Evolutionary conservation across 139 green algal species (phyloP).

Genomic region (Chlorella sp.): DNA sequence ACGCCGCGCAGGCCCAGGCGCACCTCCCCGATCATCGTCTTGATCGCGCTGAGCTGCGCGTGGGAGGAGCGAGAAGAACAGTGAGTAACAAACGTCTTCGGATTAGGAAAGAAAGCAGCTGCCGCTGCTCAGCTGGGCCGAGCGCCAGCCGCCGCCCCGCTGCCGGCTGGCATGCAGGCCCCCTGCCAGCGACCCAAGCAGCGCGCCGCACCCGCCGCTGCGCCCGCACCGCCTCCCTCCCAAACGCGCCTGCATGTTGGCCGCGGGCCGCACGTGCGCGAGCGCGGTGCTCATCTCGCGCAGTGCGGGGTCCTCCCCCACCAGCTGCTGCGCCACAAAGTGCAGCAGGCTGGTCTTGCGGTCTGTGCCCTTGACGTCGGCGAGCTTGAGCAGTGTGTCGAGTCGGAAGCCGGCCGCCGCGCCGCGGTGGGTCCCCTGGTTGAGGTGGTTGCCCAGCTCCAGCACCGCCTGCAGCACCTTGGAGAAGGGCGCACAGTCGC

Average conservation of each 20-base stretch:
- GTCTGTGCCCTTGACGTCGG: conserved; percentile 67
- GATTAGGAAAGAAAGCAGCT: too few relatives aligned
- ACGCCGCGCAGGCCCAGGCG: conserved; percentile 39
- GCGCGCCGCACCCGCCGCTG: too few relatives aligned
- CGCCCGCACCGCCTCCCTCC: too few relatives aligned
- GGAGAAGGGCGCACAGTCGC: conserved; percentile 55
- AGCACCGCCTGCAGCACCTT: conserved; percentile 66
- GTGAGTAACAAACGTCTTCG: too few relatives aligned
- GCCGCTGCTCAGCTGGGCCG: too few relatives aligned
- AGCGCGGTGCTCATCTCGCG: conserved; percentile 46
- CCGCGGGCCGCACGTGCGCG: conserved; percentile 43
- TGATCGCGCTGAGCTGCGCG: conserved; percentile 53
- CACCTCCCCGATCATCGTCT: conserved; percentile 56
- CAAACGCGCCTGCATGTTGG: conserved; percentile 60
- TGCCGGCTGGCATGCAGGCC: too few relatives aligned
- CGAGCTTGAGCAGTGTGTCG: conserved; percentile 68
- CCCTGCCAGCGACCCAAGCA: too few relatives aligned
- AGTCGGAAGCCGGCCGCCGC: conserved; percentile 64
- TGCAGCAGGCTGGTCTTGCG: conserved; percentile 77
- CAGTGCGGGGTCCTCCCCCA: conserved; percentile 33
- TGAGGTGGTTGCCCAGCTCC: conserved; percentile 72
- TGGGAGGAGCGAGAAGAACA: too few relatives aligned
- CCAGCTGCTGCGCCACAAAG: conserved; percentile 55
- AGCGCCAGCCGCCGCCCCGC: too few relatives aligned
- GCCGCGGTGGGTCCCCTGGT: conserved; percentile 64